Base-by-base conservation (phyloP, 768 basidiomycete genomes). In the Mycena sanguinolenta region DNA sequence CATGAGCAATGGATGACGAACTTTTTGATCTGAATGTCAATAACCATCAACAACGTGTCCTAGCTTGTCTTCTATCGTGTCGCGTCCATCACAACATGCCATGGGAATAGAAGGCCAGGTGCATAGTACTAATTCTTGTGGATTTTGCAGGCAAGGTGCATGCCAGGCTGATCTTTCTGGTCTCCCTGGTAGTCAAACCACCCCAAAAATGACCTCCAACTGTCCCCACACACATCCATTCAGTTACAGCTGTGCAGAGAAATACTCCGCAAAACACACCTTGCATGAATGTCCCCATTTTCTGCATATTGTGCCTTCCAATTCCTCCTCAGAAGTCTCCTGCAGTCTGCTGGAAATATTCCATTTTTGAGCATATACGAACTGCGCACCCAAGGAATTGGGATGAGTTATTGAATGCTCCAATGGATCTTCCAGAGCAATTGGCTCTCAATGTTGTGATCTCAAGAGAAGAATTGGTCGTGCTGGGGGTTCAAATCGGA, bases 301-400 rank as follows among this genome's bases (percentile, higher is more conserved):
- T 52, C 25, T 52, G 50, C 27, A 28, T 10, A 10, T 21, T 52
- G 7, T 52, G 36, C 21, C 46, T 10, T 19, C 34, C 23, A 3
- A 21, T 63, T 21, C 12, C 62, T 3, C 62, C 62, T 25, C 46
- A 50, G 2, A 63, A 53, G 53, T 25, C 34, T 25, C 32, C 32
- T 23, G n/a, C 50, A 17, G 62, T 63, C 4, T 63, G 34, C 50
- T 63, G 62, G 62, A 63, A 53, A 28, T 63, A 63, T 38, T 50
- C 61, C 4, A 63, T 63, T 9, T 30, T 6, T 27, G 19, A 32
- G 7, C 62, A 63, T 34, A 53, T 63, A 12, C 49, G n/a, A 25
- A 4, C n/a, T 4, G 27, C n/a, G 4, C 62, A 63, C 39, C 50
- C 62, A 3, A 13, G 50, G 19, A 27, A 52, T n/a, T 63, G 62